Conservation (phyloP, 164 flowering plant species). For the Taxillus chinensis region DNA sequence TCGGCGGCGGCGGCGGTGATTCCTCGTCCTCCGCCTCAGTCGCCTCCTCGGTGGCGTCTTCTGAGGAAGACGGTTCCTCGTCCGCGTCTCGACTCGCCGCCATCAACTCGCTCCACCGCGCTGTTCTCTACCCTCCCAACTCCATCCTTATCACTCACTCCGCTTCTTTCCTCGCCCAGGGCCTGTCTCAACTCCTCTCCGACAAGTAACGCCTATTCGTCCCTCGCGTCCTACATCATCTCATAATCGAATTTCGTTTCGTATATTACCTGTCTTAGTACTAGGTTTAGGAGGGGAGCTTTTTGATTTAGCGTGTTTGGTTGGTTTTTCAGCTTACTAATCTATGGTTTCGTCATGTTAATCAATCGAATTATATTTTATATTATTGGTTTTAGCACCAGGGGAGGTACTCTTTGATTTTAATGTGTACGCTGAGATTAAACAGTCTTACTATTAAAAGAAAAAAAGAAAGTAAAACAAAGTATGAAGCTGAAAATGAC, state of each 20-base stretch:
- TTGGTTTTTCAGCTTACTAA: no score
- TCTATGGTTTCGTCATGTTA: no score
- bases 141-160: constrained; percentile 76
- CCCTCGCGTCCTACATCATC: not conserved
- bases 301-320: no score
- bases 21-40: constrained; percentile 12
- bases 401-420: no score
- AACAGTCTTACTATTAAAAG: no score
- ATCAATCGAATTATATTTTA: no score
- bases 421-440: no score
- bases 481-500: no score
- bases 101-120: constrained; percentile 68
- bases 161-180: constrained; percentile 73
- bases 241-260: not conserved
- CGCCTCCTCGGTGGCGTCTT: constrained; percentile 9
- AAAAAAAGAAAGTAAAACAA: no score
- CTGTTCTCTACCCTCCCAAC: constrained; percentile 75
- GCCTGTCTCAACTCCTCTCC: constrained; percentile 70
- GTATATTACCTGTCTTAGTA: not conserved
- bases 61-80: constrained; percentile 34
- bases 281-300: not conserved
- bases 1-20: constrained; percentile 8
- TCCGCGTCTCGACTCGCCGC: constrained; percentile 56
- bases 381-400: no score
- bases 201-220: constrained; percentile 47